Evolutionary conservation across 73 alveolate species (phyloP), one percentile per base, ranked within the genome.

Genomic region (Symbiodinium natans): DNA sequence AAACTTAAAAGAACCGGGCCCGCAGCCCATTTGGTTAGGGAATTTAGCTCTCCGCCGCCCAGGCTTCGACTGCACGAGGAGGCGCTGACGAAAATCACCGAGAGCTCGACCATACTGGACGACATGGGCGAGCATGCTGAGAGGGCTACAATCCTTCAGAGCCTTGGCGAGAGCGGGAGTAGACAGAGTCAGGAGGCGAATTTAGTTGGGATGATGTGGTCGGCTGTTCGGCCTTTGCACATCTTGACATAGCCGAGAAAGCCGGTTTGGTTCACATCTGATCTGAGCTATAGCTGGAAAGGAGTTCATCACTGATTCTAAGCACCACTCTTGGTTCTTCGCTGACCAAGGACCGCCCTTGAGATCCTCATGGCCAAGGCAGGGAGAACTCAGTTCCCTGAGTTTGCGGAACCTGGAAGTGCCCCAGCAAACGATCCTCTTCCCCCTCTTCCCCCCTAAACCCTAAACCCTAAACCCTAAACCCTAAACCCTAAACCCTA

Each of bases 341-440:
- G 71, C 87, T 8, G 33, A 31, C n/a, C 27, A 23, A 86, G 93
- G 93, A 86, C 93, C 34, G 93, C 93, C 52, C 23, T 86, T 13
- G 93, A 86, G 63, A 86, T 86, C 82, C 93, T 86, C 25, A 86
- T 86, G 93, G 93, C 63, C 77, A 86, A 86, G 93, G 93, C 82
- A n/a, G 68, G 48, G 52, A 34, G 3, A 13, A 46, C 59, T 46
- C 13, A 13, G 59, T 46, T 46, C 21, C 59, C 6, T 9, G 59
- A 6, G 59, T 46, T 6, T 46, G n/a, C n/a, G n/a, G n/a, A n/a
- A n/a, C n/a, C n/a, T n/a, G n/a, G n/a, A n/a, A n/a, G n/a, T n/a
- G n/a, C n/a, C n/a, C n/a, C n/a, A n/a, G n/a, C n/a, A n/a, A n/a
- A n/a, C n/a, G n/a, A n/a, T n/a, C n/a, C n/a, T n/a, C n/a, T n/a